A percentile compares a stretch with the other conserved stretches of the same genome.
Conservation (phyloP, 2,329 filamentous ascomycete genomes). For the Colletotrichum tanaceti region DNA sequence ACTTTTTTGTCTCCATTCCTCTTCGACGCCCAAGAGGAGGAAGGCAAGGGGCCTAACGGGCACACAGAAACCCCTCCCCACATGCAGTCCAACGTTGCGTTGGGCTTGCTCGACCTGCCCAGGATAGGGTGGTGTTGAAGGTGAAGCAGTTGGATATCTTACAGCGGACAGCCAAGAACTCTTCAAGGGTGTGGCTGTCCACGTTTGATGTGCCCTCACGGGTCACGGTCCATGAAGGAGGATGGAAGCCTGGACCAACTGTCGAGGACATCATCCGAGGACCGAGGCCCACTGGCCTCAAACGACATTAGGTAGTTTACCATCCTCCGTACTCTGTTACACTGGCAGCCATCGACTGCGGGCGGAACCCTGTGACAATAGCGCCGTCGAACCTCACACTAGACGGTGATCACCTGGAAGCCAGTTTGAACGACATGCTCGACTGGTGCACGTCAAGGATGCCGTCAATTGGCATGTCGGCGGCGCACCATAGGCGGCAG, state of each 20-base stretch:
- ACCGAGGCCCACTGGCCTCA: slow-evolving; percentile 10
- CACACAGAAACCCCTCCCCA: slow-evolving; percentile 10
- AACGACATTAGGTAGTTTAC: too few species aligned
- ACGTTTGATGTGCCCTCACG: slow-evolving; percentile 32
- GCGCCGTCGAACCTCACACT: not conserved
- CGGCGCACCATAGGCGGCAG: not conserved
- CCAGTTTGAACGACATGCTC: slow-evolving; percentile 12
- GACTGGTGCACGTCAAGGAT: not conserved
- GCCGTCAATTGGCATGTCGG: not conserved
- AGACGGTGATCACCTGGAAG: slow-evolving; percentile 8
- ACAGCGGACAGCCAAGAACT: slow-evolving; percentile 24
- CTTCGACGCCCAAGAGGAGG: slow-evolving; percentile 2
- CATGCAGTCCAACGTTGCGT: slow-evolving; percentile 30
- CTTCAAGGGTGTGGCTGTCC: slow-evolving; percentile 34
- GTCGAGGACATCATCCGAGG: slow-evolving; percentile 5
- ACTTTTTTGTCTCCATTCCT: slow-evolving; percentile 3
- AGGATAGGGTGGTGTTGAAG: slow-evolving; percentile 12
- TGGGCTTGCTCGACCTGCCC: slow-evolving; percentile 7
- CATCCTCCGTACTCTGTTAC: too few species aligned
- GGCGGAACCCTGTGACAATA: not conserved
- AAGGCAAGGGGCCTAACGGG: slow-evolving; percentile 19
- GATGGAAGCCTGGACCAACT: slow-evolving; percentile 21
- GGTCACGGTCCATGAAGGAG: not conserved
- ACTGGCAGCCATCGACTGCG: slow-evolving; percentile 28
- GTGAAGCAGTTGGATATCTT: not conserved